These are phyloP conservation scores for Hirsutella rhossiliensis DNA, from an alignment of 2,329 filamentous ascomycete genomes.

Conservation along the genomic window DNA sequence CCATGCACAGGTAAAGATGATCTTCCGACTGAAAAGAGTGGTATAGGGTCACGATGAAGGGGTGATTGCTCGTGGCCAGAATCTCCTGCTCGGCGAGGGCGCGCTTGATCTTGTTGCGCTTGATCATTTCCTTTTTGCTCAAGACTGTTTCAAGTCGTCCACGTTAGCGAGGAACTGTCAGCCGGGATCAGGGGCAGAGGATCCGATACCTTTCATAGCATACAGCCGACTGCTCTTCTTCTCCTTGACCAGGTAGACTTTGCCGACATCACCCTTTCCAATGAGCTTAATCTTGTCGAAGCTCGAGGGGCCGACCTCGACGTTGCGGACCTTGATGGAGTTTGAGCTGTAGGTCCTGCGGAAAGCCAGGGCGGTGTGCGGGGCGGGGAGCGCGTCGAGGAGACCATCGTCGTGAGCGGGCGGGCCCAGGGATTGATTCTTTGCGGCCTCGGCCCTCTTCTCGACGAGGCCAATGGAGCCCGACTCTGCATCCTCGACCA, in stretches of 20 bases:
- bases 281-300: conserved; percentile 99
- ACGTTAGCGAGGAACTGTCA: neutral
- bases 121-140: conserved; percentile 99
- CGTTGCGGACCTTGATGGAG: conserved; percentile 95
- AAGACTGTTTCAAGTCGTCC: conserved; percentile 47
- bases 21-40: conserved; percentile 99
- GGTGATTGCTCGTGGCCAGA: conserved; percentile 93
- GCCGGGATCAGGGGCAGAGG: neutral
- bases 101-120: conserved; percentile 99
- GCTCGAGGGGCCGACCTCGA: conserved; percentile 87
- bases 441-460: conserved; percentile 14
- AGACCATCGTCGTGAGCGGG: conserved; percentile 31
- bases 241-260: conserved; percentile 93
- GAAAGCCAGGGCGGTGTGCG: conserved; percentile 63
- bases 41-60: conserved; percentile 96
- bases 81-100: conserved; percentile 97
- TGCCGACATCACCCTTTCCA: conserved; percentile 95
- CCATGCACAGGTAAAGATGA: conserved; percentile 98
- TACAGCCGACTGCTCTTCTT: conserved; percentile 95
- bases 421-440: conserved; percentile 23
- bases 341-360: conserved; percentile 96
- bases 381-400: conserved; percentile 51
- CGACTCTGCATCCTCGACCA: conserved; percentile 37
- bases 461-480: conserved; percentile 26
- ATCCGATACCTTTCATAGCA: conserved; percentile 83